Evolutionary conservation across 2,329 filamentous ascomycete genomes (phyloP).

Genomic region (Fusarium sacchari): DNA sequence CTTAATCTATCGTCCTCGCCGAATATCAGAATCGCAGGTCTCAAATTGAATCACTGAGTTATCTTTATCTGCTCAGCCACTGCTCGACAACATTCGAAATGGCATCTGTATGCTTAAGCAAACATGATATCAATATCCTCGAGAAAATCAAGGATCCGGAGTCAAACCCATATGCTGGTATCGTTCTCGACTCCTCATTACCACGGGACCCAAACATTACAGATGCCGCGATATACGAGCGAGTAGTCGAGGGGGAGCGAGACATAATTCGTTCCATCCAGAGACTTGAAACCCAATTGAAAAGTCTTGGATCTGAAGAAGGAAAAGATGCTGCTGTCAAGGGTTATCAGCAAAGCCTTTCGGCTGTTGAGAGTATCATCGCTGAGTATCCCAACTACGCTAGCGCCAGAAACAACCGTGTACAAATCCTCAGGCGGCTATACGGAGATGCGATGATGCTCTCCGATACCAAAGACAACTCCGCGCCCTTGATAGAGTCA

Average conservation of each 20-base stretch:
- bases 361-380: slow-evolving; percentile 65
- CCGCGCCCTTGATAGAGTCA: slow-evolving; percentile 55
- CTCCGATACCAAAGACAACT: slow-evolving; percentile 48
- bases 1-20: neutral
- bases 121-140: slow-evolving; percentile 69
- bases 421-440: slow-evolving; percentile 70
- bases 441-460: slow-evolving; percentile 70
- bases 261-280: slow-evolving; percentile 65
- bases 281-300: slow-evolving; percentile 63
- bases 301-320: slow-evolving; percentile 52
- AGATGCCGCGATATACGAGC: slow-evolving; percentile 61
- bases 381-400: slow-evolving; percentile 71
- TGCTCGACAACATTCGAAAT: slow-evolving; percentile 48
- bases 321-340: slow-evolving; percentile 51
- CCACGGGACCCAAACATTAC: slow-evolving; percentile 68
- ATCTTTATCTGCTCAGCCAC: neutral
- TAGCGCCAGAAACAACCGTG: slow-evolving; percentile 78
- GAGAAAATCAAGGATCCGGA: slow-evolving; percentile 76
- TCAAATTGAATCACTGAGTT: neutral
- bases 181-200: slow-evolving; percentile 64
- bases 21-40: neutral
- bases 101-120: slow-evolving; percentile 62
- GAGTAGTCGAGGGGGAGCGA: slow-evolving; percentile 61
- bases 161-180: slow-evolving; percentile 63
- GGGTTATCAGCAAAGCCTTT: slow-evolving; percentile 60